Conservation (phyloP, 148 eudicot genomes). For the Amaranthus hypochondriacus region DNA sequence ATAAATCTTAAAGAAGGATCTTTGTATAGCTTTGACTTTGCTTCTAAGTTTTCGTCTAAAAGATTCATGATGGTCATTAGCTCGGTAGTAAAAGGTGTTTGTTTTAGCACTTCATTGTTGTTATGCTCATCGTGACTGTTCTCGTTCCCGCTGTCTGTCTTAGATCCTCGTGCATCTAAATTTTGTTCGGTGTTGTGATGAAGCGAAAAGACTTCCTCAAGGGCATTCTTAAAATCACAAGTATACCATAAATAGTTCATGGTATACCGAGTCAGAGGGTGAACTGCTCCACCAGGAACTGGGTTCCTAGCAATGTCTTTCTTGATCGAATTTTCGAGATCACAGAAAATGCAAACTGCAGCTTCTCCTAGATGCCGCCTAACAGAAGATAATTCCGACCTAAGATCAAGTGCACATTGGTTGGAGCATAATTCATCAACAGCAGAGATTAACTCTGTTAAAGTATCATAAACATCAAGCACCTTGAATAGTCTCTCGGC, state of each 20-base stretch:
- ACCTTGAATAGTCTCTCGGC: conserved; percentile 78
- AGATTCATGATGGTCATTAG: conserved; percentile 39
- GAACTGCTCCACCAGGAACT: conserved; percentile 75
- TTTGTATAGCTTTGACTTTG: conserved; percentile 61
- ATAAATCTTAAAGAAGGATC: conserved; percentile 53
- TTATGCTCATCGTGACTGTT: conserved; percentile 5
- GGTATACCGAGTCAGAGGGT: conserved; percentile 82
- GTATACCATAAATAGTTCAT: conserved; percentile 72
- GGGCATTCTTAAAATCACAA: conserved; percentile 59
- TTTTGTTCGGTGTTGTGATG: conserved; percentile 22
- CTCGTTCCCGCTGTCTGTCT: conserved; percentile 11
- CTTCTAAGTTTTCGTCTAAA: conserved; percentile 53
- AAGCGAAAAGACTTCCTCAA: conserved; percentile 50
- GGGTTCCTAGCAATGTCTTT: conserved; percentile 54
- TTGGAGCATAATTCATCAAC: conserved; percentile 19
- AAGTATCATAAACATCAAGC: conserved; percentile 68
- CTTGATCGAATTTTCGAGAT: conserved; percentile 63
- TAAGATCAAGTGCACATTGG: conserved; percentile 33
- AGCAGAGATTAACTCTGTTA: conserved; percentile 32
- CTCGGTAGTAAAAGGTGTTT: conserved; percentile 43
- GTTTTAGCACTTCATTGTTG: conserved; percentile 1
- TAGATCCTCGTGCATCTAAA: conserved; percentile 5
- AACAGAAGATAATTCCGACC: conserved; percentile 38
- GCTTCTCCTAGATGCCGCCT: conserved; percentile 51
- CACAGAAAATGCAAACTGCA: conserved; percentile 51